These are phyloP conservation scores for Pseudogymnoascus sp. DNA, from an alignment of 2,329 filamentous ascomycete species.

Conservation along the genomic window DNA sequence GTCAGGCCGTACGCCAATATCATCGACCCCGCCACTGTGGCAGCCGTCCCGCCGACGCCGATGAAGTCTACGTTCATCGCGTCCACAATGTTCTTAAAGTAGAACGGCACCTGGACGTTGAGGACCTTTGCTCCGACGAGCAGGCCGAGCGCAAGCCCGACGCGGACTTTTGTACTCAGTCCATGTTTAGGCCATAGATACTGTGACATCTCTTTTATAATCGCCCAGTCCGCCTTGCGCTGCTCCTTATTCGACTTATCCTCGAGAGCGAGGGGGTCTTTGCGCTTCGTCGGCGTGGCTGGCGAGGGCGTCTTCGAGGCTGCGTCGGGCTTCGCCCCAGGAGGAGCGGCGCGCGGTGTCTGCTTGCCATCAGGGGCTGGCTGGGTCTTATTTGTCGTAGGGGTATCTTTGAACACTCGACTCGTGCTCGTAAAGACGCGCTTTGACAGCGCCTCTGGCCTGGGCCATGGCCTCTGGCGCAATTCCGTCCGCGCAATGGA, in stretches of 20 bases:
- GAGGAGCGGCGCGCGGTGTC: slow-evolving; percentile 16
- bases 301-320: slow-evolving; percentile 17
- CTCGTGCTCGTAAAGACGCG: slow-evolving; percentile 25
- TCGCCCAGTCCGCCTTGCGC: slow-evolving; percentile 94
- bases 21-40: slow-evolving; percentile 82
- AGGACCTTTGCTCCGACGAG: slow-evolving; percentile 86
- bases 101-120: slow-evolving; percentile 97
- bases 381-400: slow-evolving; percentile 12
- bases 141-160: slow-evolving; percentile 73
- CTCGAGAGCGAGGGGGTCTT: slow-evolving; percentile 54
- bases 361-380: slow-evolving; percentile 18
- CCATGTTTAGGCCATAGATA: slow-evolving; percentile 95
- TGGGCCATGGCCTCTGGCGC: slow-evolving; percentile 18
- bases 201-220: slow-evolving; percentile 93
- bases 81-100: slow-evolving; percentile 97
- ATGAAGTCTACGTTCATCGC: slow-evolving; percentile 93
- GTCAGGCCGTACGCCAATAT: slow-evolving; percentile 88
- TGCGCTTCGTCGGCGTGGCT: slow-evolving; percentile 18
- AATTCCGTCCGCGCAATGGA: slow-evolving; percentile 19
- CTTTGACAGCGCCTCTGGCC: slow-evolving; percentile 15
- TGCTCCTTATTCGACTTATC: slow-evolving; percentile 74
- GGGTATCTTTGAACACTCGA: slow-evolving; percentile 17
- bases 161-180: slow-evolving; percentile 71
- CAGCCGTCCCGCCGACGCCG: slow-evolving; percentile 79
- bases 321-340: slow-evolving; percentile 19